A percentile compares a stretch with the other conserved stretches of the same genome.
Evolutionary conservation across 352 stramenopile genomes (phyloP).

Genomic region (Phytopythium delawarense): DNA sequence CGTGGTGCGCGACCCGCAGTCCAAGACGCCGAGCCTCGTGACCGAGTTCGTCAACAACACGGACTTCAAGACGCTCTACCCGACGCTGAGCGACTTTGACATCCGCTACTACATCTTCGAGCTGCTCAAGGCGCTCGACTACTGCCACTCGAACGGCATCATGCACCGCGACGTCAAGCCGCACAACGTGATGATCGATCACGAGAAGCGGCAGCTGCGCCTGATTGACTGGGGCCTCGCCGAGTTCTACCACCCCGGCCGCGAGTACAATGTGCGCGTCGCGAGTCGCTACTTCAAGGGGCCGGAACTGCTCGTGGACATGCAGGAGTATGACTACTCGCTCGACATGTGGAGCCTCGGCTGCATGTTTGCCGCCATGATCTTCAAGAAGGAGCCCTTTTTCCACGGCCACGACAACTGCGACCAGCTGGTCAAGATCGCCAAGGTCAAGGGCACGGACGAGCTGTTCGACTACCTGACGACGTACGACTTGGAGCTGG

Average conservation of each 20-base stretch:
- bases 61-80: conserved; percentile 99
- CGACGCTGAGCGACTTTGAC: conserved; percentile 97
- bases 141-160: conserved; percentile 99
- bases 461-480: conserved; percentile 99
- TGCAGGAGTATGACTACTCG: conserved; percentile 99
- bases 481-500: conserved; percentile 98
- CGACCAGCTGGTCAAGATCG: conserved; percentile 99
- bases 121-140: conserved; percentile 94
- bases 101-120: conserved; percentile 99
- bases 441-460: conserved; percentile 97
- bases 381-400: conserved; percentile 99
- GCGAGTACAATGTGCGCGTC: conserved; percentile 99
- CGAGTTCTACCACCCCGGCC: conserved; percentile 98
- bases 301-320: conserved; percentile 97
- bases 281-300: conserved; percentile 99
- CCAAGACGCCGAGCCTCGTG: conserved; percentile 97
- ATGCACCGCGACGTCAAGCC: conserved; percentile 99
- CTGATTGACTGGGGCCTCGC: conserved; percentile 99
- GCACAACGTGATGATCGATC: conserved; percentile 99
- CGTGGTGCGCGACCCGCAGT: conserved; percentile 97
- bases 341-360: conserved; percentile 99
- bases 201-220: conserved; percentile 96
- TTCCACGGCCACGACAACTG: conserved; percentile 99
- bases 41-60: conserved; percentile 99
- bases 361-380: conserved; percentile 99